Evolutionary conservation across 805 yeast genomes (phyloP).

Genomic region (Kodamaea kaohsiungensis): DNA sequence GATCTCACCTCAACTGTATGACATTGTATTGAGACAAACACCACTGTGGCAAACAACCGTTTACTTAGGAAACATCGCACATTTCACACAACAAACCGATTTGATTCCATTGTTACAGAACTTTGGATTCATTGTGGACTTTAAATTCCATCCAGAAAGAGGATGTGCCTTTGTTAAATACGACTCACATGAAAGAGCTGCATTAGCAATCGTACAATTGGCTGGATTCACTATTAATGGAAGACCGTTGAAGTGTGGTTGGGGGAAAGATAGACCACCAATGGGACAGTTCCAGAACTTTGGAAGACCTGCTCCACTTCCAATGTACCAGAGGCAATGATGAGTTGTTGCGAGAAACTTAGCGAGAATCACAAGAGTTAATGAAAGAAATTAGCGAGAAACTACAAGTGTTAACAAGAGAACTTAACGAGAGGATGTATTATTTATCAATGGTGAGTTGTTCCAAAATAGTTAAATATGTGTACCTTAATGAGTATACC

Average conservation of each 20-base stretch:
- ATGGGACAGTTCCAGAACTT: constrained; percentile 27
- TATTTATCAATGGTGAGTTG: background rate
- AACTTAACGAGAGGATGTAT: background rate
- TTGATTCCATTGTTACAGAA: constrained; percentile 71
- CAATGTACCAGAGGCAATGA: constrained; percentile 26
- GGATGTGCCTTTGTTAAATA: constrained; percentile 90
- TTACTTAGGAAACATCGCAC: constrained; percentile 83
- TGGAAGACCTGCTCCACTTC: constrained; percentile 25
- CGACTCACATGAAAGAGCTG: constrained; percentile 86
- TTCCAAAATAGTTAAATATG: background rate
- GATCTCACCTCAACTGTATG: constrained; percentile 60
- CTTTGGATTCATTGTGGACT: constrained; percentile 81
- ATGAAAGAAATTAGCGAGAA: background rate
- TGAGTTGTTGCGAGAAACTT: background rate
- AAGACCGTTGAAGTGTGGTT: constrained; percentile 76
- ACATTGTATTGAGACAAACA: constrained; percentile 70
- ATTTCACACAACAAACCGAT: constrained; percentile 70
- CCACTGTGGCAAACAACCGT: constrained; percentile 87
- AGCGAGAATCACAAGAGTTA: background rate
- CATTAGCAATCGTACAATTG: constrained; percentile 80
- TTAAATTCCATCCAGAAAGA: constrained; percentile 75
- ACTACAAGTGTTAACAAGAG: background rate
- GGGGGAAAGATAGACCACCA: constrained; percentile 69
- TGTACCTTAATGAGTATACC: background rate
- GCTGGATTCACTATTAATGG: constrained; percentile 73